Evolutionary conservation across 2,329 filamentous ascomycete species (phyloP).

Genomic region (Fusarium tuaranense): DNA sequence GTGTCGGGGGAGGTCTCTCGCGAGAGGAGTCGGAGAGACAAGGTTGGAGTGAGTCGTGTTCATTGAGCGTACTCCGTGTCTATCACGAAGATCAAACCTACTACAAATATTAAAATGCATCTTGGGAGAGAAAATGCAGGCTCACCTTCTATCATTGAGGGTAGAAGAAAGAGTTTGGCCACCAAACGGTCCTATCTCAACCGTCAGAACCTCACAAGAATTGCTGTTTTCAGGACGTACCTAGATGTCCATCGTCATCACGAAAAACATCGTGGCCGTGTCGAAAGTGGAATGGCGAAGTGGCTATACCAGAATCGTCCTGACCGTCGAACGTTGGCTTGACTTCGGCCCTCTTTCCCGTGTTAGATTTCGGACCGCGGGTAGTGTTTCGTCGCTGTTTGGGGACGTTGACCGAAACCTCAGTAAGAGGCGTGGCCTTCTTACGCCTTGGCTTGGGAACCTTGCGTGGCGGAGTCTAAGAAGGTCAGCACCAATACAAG

Average conservation of each 20-base stretch:
- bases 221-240: constrained; percentile 32
- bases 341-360: constrained; percentile 31
- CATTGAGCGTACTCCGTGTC: constrained; percentile 51
- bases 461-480: constrained; percentile 47
- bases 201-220: constrained; percentile 27
- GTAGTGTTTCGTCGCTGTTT: constrained; percentile 40
- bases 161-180: constrained; percentile 37
- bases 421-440: constrained; percentile 47
- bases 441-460: constrained; percentile 47
- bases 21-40: constrained; percentile 50
- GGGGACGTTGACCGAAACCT: constrained; percentile 52
- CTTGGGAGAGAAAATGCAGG: background rate
- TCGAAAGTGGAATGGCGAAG: constrained; percentile 36
- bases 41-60: constrained; percentile 54
- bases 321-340: constrained; percentile 32
- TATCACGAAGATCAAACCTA: constrained; percentile 49
- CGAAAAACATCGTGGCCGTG: constrained; percentile 47
- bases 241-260: constrained; percentile 42
- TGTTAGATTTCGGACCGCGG: constrained; percentile 32
- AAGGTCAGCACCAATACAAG: constrained; percentile 15
- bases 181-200: constrained; percentile 39
- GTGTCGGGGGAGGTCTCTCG: constrained; percentile 44
- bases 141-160: constrained; percentile 44
- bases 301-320: constrained; percentile 10
- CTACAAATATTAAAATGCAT: constrained; percentile 11